Percentiles rank a stretch among this genome's conserved stretches.
These are phyloP conservation scores for Corchorus capsularis DNA, from an alignment of 345 rosid genomes.

Conservation along the genomic window DNA sequence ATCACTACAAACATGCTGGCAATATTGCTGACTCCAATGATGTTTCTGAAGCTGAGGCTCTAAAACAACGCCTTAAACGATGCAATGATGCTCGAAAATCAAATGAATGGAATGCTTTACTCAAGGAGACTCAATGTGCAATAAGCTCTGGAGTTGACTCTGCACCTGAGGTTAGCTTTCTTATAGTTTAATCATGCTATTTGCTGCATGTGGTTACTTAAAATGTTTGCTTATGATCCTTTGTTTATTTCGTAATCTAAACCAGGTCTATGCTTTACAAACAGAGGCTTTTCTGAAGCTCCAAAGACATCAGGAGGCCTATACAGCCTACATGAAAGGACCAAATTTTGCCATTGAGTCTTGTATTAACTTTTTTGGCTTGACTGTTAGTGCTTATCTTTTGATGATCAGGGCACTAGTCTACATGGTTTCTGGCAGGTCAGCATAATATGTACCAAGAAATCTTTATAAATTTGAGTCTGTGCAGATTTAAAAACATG, in stretches of 20 bases:
- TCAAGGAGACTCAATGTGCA: conserved; percentile 46
- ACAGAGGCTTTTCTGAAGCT: conserved; percentile 61
- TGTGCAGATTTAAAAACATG: not conserved
- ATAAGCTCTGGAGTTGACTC: conserved; percentile 60
- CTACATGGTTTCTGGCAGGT: conserved; percentile 75
- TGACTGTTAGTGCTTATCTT: conserved; percentile 37
- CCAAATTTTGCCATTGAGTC: conserved; percentile 43
- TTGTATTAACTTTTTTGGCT: conserved; percentile 51
- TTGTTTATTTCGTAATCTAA: not conserved
- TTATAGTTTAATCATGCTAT: not conserved
- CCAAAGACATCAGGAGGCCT: conserved; percentile 63
- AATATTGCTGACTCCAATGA: conserved; percentile 35
- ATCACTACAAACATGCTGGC: conserved; percentile 54
- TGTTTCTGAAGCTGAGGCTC: conserved; percentile 46
- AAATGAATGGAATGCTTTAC: conserved; percentile 50
- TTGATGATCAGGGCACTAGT: conserved; percentile 53
- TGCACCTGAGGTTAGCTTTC: conserved; percentile 54
- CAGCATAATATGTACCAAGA: conserved; percentile 44
- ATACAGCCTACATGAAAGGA: conserved; percentile 42
- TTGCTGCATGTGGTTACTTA: not conserved
- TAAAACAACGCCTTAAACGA: conserved; percentile 39
- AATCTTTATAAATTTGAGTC: not conserved
- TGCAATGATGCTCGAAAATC: conserved; percentile 47
- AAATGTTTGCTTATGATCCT: conserved; percentile 5
- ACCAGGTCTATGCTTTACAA: conserved; percentile 60